Base-by-base conservation (phyloP, 1,139 yeast species). In the Pneumocystis carinii region DNA sequence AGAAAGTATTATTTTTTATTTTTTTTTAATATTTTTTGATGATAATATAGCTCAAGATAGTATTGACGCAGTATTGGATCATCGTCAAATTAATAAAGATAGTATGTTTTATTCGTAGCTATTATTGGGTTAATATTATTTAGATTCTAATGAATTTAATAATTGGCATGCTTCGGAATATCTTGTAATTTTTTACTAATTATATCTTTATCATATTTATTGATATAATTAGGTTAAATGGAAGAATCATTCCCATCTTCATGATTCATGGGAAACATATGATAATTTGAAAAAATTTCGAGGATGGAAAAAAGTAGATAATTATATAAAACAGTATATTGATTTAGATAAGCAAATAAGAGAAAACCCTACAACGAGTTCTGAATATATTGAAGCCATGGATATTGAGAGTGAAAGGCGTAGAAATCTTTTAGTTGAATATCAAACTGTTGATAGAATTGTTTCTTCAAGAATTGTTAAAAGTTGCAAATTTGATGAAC, bases 211-310 rank as follows among this genome's bases (percentile, higher is more conserved):
- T 1, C 8, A 57, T 24, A 42, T 12, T 19, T 57, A 12, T 24
- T 38, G 1, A 37, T 19, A 12, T 39, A 48, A 48, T 48, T 75
- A 83, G 68, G 81, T 94, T 69, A 94, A 94, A 75, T 94, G 99
- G 98, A 80, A 82, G 35, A 88, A 83, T 63, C 79, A 84, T 66
- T 88, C 97, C 17, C 98, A 94, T 75, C 78, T 92, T 67, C 99
- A 92, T 75, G 92, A 92, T 72, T 86, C 96, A 0, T 94, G 97
- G 97, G 96, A 90, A 72, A 73, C 82, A 1, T 90, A 86, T 74
- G 75, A 77, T 10, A 77, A 78, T 5, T 75, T 90, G 62, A 76
- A 75, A 32, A 75, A 77, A 17, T 75, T 75, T 68, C 84, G 86
- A 72, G 98, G 99, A 60, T 78, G 82, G 69, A 88, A 95, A 73